A percentile compares a stretch with the other conserved stretches of the same genome.
phyloP scores from a whole-genome alignment of 495 filamentous ascomycete species.

The Melanomma pulvis-pyrius region DNA sequence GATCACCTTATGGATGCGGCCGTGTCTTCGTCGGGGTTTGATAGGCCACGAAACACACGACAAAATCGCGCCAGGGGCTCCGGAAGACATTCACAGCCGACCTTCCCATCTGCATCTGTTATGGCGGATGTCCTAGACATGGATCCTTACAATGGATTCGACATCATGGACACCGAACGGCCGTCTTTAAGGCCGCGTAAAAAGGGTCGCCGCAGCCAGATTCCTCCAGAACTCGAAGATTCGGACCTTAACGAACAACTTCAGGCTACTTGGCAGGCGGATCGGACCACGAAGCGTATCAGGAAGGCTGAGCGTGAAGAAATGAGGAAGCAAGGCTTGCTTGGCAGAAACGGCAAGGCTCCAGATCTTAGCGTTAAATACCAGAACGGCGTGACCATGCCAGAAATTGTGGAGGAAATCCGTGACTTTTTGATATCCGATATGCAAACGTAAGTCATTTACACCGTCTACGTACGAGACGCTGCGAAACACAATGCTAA shows the following conservation, averaged over 20 bases:
- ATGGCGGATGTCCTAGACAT: constrained; percentile 67
- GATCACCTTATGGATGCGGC: not conserved
- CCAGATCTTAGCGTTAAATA: constrained; percentile 74
- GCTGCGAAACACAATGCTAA: no score
- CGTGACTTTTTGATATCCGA: constrained; percentile 67
- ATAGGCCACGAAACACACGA: constrained; percentile 12
- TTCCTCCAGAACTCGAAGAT: constrained; percentile 66
- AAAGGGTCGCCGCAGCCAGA: constrained; percentile 56
- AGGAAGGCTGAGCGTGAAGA: constrained; percentile 79
- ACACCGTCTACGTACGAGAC: not conserved
- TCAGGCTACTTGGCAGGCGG: constrained; percentile 67
- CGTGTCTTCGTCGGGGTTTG: not conserved
- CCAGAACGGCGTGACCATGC: constrained; percentile 66
- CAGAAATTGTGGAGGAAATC: constrained; percentile 74
- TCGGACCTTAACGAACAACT: constrained; percentile 70
- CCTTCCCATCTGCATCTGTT: constrained; percentile 61
- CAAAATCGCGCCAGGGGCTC: constrained; percentile 9
- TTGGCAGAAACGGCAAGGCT: constrained; percentile 66
- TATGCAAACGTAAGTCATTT: constrained; percentile 61
- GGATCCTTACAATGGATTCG: constrained; percentile 72
- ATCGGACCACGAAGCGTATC: constrained; percentile 77
- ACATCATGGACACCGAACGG: constrained; percentile 81
- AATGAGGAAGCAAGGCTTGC: constrained; percentile 73
- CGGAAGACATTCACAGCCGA: not conserved
- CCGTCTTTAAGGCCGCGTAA: constrained; percentile 58